phyloP scores from a whole-genome alignment of 352 stramenopile genomes.

The Phytophthora sojae region DNA sequence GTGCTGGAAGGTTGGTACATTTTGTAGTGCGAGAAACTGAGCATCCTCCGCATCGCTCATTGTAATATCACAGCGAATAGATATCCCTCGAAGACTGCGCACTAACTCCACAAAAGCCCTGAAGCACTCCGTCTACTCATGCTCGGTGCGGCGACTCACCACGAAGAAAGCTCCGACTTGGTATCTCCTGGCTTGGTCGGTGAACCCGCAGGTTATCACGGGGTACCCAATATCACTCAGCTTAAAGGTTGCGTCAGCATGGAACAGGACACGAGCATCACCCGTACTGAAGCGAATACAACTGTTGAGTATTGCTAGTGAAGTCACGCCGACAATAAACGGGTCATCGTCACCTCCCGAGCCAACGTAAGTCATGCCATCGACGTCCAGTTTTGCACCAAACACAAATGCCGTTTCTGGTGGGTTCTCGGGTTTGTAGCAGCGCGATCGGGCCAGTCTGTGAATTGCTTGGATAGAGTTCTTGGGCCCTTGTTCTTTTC shows the following conservation, averaged over 20 bases:
- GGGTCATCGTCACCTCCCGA: neutral
- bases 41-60: neutral
- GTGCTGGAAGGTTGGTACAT: neutral
- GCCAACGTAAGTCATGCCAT: neutral
- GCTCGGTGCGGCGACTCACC: neutral
- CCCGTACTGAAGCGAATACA: neutral
- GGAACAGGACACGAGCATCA: too few relatives aligned
- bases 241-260: neutral
- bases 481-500: neutral
- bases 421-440: neutral
- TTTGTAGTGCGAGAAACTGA: too few relatives aligned
- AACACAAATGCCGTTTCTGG: neutral
- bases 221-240: neutral
- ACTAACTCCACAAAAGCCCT: neutral
- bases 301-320: neutral
- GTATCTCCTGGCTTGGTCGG: neutral
- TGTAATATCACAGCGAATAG: neutral
- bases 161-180: neutral
- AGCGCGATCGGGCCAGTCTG: neutral
- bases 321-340: neutral
- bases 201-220: neutral
- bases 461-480: neutral
- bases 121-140: neutral
- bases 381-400: neutral
- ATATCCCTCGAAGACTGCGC: neutral